Evolutionary conservation across 2,329 filamentous ascomycete species (phyloP).

Genomic region (Pleurostoma richardsiae): DNA sequence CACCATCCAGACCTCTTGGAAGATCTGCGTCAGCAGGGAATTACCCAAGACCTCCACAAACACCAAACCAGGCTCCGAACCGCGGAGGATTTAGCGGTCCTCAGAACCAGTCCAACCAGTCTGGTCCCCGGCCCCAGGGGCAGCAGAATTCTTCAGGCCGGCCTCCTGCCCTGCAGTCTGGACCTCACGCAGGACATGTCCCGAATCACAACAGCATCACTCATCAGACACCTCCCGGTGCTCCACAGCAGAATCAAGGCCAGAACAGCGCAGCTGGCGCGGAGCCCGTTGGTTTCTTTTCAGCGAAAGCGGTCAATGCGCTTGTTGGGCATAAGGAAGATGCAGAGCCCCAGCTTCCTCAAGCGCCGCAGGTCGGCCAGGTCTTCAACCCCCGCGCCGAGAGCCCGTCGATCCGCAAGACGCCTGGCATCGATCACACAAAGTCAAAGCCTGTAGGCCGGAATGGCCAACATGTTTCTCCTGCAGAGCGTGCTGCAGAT

Average conservation of each 20-base stretch:
- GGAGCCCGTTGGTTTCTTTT: constrained; percentile 61
- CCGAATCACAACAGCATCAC: constrained; percentile 14
- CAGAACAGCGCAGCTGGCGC: constrained; percentile 15
- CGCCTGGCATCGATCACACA: constrained; percentile 78
- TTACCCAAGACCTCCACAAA: constrained; percentile 26
- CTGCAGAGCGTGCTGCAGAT: constrained; percentile 21
- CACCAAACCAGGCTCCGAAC: constrained; percentile 23
- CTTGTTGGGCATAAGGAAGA: constrained; percentile 39
- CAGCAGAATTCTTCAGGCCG: constrained; percentile 15
- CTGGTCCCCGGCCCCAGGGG: constrained; percentile 7
- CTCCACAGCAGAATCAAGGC: constrained; percentile 7
- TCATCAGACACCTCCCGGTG: constrained; percentile 12
- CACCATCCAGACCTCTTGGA: constrained; percentile 25
- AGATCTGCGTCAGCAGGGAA: constrained; percentile 22
- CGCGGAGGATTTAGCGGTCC: constrained; percentile 16
- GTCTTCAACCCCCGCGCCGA: constrained; percentile 71
- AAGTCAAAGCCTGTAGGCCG: constrained; percentile 68
- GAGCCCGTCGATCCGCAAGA: constrained; percentile 83
- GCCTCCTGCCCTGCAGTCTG: constrained; percentile 5
- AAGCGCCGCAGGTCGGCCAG: constrained; percentile 39
- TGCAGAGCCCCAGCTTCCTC: constrained; percentile 31
- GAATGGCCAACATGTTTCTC: constrained; percentile 46
- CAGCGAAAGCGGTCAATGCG: constrained; percentile 59
- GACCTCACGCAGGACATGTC: not conserved
- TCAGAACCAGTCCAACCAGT: constrained; percentile 8